These are phyloP conservation scores for Ophiosphaerella herpotricha DNA, from an alignment of 2,329 filamentous ascomycete species.

Conservation along the genomic window DNA sequence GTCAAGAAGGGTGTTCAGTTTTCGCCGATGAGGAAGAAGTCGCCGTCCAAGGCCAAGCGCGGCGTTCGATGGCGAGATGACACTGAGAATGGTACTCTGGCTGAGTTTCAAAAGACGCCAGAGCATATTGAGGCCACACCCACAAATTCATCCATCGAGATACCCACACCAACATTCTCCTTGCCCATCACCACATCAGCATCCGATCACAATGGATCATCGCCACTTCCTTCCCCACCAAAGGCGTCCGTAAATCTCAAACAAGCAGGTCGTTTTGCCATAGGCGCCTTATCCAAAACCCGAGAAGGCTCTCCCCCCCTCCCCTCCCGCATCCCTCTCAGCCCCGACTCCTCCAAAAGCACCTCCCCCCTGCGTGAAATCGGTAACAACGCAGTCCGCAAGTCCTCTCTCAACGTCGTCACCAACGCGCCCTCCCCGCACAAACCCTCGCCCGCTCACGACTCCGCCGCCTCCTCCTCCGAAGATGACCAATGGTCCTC, in stretches of 20 bases:
- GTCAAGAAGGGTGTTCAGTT: constrained; percentile 76
- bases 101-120: constrained; percentile 91
- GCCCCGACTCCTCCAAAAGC: constrained; percentile 61
- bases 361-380: constrained; percentile 54
- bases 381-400: constrained; percentile 48
- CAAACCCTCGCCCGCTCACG: constrained; percentile 10
- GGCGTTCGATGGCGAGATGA: constrained; percentile 93
- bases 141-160: constrained; percentile 59
- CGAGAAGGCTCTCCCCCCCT: constrained; percentile 65
- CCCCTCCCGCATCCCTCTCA: constrained; percentile 60
- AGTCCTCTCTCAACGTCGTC: constrained; percentile 60
- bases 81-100: constrained; percentile 80
- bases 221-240: constrained; percentile 62
- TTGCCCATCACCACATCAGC: constrained; percentile 35
- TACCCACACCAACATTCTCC: constrained; percentile 58
- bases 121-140: constrained; percentile 67
- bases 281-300: constrained; percentile 79
- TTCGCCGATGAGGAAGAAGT: constrained; percentile 79
- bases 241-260: constrained; percentile 65
- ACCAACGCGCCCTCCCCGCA: constrained; percentile 42
- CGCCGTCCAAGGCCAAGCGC: constrained; percentile 66
- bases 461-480: constrained; percentile 44
- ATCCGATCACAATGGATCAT: constrained; percentile 51
- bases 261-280: constrained; percentile 76
- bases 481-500: constrained; percentile 58